Evolutionary conservation across 164 flowering plant species (phyloP).

Genomic region (Umbellularia californica): DNA sequence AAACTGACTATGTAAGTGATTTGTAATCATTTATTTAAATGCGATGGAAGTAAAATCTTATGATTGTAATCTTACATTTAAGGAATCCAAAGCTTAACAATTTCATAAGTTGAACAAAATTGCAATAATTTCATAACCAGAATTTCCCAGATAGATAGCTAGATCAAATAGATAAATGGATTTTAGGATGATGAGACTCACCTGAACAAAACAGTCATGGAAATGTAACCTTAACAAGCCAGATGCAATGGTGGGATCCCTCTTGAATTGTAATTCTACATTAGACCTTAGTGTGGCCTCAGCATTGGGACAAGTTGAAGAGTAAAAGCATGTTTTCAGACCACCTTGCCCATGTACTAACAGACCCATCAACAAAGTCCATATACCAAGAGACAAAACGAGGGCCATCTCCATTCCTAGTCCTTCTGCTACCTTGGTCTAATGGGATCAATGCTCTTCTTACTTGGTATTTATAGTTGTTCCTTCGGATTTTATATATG

Average conservation of each 20-base stretch:
- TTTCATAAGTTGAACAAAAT: too few relatives aligned
- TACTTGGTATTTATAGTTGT: not conserved
- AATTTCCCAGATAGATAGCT: too few relatives aligned
- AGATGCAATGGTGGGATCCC: constrained; percentile 58
- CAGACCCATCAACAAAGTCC: constrained; percentile 18
- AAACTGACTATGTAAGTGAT: too few relatives aligned
- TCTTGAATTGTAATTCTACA: constrained; percentile 39
- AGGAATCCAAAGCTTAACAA: too few relatives aligned
- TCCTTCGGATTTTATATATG: not conserved
- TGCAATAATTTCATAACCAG: too few relatives aligned
- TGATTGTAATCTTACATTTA: too few relatives aligned
- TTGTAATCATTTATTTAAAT: too few relatives aligned
- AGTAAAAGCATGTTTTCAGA: constrained; percentile 45
- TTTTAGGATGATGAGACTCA: constrained; percentile 9
- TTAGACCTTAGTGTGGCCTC: constrained; percentile 54
- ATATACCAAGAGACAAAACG: constrained; percentile 14
- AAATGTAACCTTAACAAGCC: constrained; percentile 66
- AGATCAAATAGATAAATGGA: not conserved
- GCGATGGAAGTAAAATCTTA: too few relatives aligned
- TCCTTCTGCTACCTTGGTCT: not conserved
- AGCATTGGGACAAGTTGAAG: constrained; percentile 50
- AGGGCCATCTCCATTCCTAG: constrained; percentile 19
- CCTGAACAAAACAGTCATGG: constrained; percentile 79
- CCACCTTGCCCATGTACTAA: constrained; percentile 25
- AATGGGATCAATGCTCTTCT: not conserved